Base-by-base conservation (phyloP, 768 basidiomycete genomes). In the Boletus reticuloceps region DNA sequence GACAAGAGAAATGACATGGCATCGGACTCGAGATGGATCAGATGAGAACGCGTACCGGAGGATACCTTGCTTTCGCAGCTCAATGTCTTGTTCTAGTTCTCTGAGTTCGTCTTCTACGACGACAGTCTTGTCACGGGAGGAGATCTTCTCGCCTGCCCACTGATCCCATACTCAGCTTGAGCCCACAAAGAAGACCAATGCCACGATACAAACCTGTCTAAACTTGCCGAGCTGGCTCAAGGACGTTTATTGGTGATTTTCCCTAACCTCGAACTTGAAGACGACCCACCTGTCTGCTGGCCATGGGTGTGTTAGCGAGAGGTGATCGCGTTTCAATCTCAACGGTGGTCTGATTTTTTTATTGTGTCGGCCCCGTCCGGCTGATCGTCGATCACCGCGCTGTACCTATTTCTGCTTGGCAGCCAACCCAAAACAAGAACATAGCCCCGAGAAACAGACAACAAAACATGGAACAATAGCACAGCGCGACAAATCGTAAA, bases 111-210 rank as follows among this genome's bases (percentile, higher is more conserved):
- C 58, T 40, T 58, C 87, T 4, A 88, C 83, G 32, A 88, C 79
- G 41, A 81, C 72, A 3, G 89, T 85, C 78, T 89, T 95, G 68
- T 93, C 90, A 59, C 86, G 82, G 25, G 87, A 81, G 39, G 89
- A 85, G 50, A 97, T 91, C 62, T 90, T 88, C 74, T 95, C 92
- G 40, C 89, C 91, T 6, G 90, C 91, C 89, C 91, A 91, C 89
- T 94, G 64, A 17, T 46, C 11, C 16, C 19, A 19, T 56, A 66
- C 63, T 64, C 65, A 63, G 48, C 50, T 34, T 50, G 36, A 40
- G 51, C 36, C 29, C 37, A 51, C 36, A 47, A 51, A 45, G 25
- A 41, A 54, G 31, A n/a, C n/a, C n/a, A 38, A 20, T 11, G 16
- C 50, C 47, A 52, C 31, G 41, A 31, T 4, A 65, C 78, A 53